phyloP scores from a whole-genome alignment of 768 basidiomycete species.

The Flagelloscypha sp. region DNA sequence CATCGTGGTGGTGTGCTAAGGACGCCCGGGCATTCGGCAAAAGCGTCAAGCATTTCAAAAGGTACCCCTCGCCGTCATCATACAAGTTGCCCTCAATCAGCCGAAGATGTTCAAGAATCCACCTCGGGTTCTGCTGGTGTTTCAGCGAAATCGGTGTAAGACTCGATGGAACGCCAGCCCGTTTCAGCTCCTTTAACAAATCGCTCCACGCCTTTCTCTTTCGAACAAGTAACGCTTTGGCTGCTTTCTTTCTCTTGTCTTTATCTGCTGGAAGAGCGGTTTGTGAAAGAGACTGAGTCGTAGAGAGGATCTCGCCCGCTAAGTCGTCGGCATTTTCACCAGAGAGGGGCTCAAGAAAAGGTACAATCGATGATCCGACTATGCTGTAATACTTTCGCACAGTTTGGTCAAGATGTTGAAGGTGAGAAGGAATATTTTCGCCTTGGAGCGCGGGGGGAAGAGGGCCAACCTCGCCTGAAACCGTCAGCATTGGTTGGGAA shows the following conservation, averaged over 20 bases:
- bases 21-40: constrained; percentile 60
- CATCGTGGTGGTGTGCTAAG: constrained; percentile 65
- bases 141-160: constrained; percentile 63
- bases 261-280: constrained; percentile 32
- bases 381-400: constrained; percentile 41
- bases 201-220: constrained; percentile 92
- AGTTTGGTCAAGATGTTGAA: constrained; percentile 42
- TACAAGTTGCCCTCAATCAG: constrained; percentile 18
- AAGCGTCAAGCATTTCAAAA: constrained; percentile 50
- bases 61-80: constrained; percentile 53
- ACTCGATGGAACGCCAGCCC: constrained; percentile 63
- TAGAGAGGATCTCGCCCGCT: constrained; percentile 55
- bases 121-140: constrained; percentile 44
- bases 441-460: too few species aligned
- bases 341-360: constrained; percentile 31
- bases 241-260: constrained; percentile 52
- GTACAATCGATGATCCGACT: constrained; percentile 32
- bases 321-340: constrained; percentile 44
- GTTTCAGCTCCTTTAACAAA: constrained; percentile 80
- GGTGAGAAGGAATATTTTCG: constrained; percentile 32
- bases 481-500: background rate
- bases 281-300: constrained; percentile 48
- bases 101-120: constrained; percentile 58
- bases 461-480: too few species aligned
- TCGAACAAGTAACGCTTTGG: constrained; percentile 65